phyloP scores from a whole-genome alignment of 352 stramenopile species.

The Nothophytophthora sp. region DNA sequence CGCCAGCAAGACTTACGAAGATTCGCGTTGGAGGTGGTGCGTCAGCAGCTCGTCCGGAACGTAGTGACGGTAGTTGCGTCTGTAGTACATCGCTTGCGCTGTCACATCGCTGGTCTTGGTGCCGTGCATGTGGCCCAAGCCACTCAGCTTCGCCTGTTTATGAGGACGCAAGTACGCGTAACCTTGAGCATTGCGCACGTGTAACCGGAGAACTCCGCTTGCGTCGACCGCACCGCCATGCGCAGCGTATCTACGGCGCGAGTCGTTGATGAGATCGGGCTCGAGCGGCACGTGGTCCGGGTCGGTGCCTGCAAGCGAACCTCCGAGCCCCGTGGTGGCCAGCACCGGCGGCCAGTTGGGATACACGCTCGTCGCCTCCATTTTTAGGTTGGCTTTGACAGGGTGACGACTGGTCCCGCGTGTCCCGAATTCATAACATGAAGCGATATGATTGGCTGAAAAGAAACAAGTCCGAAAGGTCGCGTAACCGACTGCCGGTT shows the following conservation, averaged over 20 bases:
- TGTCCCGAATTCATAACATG: conserved; percentile 10
- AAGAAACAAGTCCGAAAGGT: conserved; percentile 14
- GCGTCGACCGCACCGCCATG: conserved; percentile 46
- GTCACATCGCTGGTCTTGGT: not conserved
- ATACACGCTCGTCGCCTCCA: conserved; percentile 64
- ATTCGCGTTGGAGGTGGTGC: conserved; percentile 30
- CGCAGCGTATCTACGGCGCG: conserved; percentile 30
- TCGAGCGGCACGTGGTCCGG: conserved; percentile 56
- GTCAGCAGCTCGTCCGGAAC: conserved; percentile 51
- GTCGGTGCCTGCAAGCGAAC: conserved; percentile 37
- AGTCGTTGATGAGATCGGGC: conserved; percentile 51
- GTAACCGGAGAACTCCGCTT: conserved; percentile 43
- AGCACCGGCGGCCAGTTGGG: conserved; percentile 57
- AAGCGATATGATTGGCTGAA: conserved; percentile 28
- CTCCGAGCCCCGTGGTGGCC: conserved; percentile 46
- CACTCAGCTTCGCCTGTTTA: conserved; percentile 35
- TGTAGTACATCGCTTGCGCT: conserved; percentile 30
- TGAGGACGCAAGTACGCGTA: conserved; percentile 57
- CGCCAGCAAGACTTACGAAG: conserved; percentile 27
- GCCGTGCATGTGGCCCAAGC: not conserved
- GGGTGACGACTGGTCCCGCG: not conserved
- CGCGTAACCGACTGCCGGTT: conserved; percentile 1
- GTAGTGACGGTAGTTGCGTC: conserved; percentile 38
- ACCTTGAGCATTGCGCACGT: conserved; percentile 53
- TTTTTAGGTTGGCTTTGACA: no score